A percentile compares a stretch with the other conserved stretches of the same genome.
Conservation (phyloP, 2,329 filamentous ascomycete genomes). For the Periconia sp. region DNA sequence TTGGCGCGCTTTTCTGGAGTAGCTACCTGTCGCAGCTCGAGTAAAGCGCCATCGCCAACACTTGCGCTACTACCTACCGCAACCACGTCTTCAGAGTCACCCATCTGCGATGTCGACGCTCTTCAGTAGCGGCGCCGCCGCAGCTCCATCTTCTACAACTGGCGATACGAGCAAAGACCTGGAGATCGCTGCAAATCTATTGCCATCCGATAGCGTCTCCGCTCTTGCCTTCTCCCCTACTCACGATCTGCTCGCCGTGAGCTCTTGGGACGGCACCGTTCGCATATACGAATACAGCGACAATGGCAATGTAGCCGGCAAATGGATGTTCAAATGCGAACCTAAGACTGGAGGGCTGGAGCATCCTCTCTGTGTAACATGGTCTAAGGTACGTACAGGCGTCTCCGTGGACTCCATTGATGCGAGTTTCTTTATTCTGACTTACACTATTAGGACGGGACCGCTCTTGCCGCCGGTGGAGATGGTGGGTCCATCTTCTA, state of each 20-base stretch:
- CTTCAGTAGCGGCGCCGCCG: slow-evolving; percentile 57
- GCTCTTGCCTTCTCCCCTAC: slow-evolving; percentile 80
- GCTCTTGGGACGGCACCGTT: slow-evolving; percentile 98
- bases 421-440: not conserved
- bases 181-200: slow-evolving; percentile 65
- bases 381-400: slow-evolving; percentile 71
- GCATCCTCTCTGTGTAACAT: slow-evolving; percentile 81
- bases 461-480: slow-evolving; percentile 82
- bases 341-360: slow-evolving; percentile 41
- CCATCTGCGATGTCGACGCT: slow-evolving; percentile 58
- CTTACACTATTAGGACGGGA: slow-evolving; percentile 70
- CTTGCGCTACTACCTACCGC: slow-evolving; percentile 7
- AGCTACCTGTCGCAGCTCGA: not conserved
- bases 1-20: not conserved
- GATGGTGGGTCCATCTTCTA: slow-evolving; percentile 90
- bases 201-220: slow-evolving; percentile 84
- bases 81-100: slow-evolving; percentile 2
- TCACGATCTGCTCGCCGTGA: slow-evolving; percentile 80
- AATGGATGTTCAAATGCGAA: slow-evolving; percentile 83
- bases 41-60: slow-evolving; percentile 17
- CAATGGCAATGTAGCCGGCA: slow-evolving; percentile 74
- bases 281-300: slow-evolving; percentile 91
- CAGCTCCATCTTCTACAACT: slow-evolving; percentile 68
- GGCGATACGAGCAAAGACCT: slow-evolving; percentile 93
- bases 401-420: not conserved